These are phyloP conservation scores for Metarhizium sp. DNA, from an alignment of 2,329 filamentous ascomycete genomes.

Conservation along the genomic window DNA sequence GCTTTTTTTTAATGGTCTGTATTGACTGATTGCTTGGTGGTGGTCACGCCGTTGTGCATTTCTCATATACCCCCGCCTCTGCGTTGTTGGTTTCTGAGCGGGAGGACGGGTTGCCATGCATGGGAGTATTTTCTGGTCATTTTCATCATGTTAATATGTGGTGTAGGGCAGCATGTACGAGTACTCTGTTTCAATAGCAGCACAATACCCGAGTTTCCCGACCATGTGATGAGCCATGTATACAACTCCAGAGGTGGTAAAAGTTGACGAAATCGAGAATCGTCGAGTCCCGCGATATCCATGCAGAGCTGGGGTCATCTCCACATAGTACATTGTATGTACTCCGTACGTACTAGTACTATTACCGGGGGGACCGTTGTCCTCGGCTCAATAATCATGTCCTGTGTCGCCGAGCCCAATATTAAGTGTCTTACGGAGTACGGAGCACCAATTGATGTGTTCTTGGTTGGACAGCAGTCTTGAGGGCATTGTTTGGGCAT, in stretches of 20 bases:
- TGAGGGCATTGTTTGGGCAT: too few species aligned
- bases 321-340: too few species aligned
- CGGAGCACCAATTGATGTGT: too few species aligned
- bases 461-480: too few species aligned
- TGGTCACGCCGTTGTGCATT: background rate
- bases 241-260: background rate
- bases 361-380: too few species aligned
- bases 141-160: background rate
- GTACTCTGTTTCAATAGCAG: background rate
- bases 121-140: background rate
- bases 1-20: background rate
- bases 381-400: too few species aligned
- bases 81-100: background rate
- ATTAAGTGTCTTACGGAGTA: too few species aligned
- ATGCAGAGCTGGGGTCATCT: background rate
- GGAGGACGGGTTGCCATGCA: background rate
- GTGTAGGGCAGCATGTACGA: background rate
- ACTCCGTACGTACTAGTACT: too few species aligned
- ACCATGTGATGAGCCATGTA: background rate
- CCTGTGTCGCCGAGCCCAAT: too few species aligned
- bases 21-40: background rate
- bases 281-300: background rate
- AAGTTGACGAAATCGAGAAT: background rate
- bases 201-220: background rate
- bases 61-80: constrained; percentile 2